These are phyloP conservation scores for Macroventuria anomochaeta DNA, from an alignment of 2,329 filamentous ascomycete genomes.

Conservation along the genomic window DNA sequence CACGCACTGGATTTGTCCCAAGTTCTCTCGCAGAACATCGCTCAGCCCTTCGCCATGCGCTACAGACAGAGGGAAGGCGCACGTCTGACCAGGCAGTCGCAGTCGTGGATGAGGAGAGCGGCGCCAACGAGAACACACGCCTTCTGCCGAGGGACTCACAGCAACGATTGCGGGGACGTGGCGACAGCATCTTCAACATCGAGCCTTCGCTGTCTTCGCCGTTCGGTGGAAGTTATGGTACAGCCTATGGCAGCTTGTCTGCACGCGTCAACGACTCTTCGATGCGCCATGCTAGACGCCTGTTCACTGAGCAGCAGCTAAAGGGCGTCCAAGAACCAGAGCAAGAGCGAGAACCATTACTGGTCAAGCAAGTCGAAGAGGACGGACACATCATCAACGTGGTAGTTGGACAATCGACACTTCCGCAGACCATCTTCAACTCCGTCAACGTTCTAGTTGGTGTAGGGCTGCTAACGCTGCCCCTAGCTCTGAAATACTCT, in stretches of 20 bases:
- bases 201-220: slow-evolving; percentile 67
- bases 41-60: slow-evolving; percentile 52
- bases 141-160: slow-evolving; percentile 38
- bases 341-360: slow-evolving; percentile 68
- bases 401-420: slow-evolving; percentile 90
- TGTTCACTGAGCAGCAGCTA: slow-evolving; percentile 57
- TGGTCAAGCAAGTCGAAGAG: slow-evolving; percentile 89
- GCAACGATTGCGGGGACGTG: slow-evolving; percentile 40
- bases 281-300: slow-evolving; percentile 61
- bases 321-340: slow-evolving; percentile 52
- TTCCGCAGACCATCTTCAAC: slow-evolving; percentile 96
- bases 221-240: slow-evolving; percentile 74
- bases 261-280: slow-evolving; percentile 64
- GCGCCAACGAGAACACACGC: slow-evolving; percentile 39
- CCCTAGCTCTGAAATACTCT: slow-evolving; percentile 83
- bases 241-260: slow-evolving; percentile 65
- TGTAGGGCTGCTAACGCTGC: slow-evolving; percentile 86
- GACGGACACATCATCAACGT: slow-evolving; percentile 82
- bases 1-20: slow-evolving; percentile 40
- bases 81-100: slow-evolving; percentile 48
- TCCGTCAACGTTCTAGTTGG: slow-evolving; percentile 93
- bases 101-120: slow-evolving; percentile 45
- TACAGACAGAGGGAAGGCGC: slow-evolving; percentile 47
- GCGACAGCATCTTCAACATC: slow-evolving; percentile 56
- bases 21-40: slow-evolving; percentile 48